These are phyloP conservation scores for Cornus kousa DNA, from an alignment of 148 eudicot genomes.

Conservation along the genomic window DNA sequence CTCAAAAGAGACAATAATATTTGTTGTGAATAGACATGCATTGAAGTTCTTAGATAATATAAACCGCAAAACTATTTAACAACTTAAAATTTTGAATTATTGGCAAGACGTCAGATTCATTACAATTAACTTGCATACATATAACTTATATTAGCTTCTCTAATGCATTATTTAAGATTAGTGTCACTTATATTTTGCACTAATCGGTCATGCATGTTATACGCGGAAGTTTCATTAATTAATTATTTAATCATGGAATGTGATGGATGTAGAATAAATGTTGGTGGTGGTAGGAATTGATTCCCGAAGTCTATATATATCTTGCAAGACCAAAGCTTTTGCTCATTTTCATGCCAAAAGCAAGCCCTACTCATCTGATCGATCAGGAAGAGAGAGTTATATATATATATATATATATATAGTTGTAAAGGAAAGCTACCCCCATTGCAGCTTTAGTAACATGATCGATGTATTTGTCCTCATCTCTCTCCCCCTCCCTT, in stretches of 20 bases:
- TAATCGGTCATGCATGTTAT: neutral
- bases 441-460: slow-evolving; percentile 9
- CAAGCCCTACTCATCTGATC: neutral
- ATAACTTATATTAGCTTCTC: no score
- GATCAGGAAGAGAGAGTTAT: neutral
- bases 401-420: neutral
- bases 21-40: no score
- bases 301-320: neutral
- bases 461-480: neutral
- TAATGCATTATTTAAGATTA: no score
- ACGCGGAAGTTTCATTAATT: neutral
- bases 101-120: no score
- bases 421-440: slow-evolving; percentile 12
- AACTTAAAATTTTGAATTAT: no score
- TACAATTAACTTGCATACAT: no score
- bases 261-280: neutral
- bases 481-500: neutral
- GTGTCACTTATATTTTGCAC: no score
- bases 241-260: no score
- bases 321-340: neutral
- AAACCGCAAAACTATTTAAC: no score
- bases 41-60: no score
- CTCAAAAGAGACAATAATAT: no score
- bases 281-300: slow-evolving; percentile 20
- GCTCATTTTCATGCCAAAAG: slow-evolving; percentile 19